Evolutionary conservation across 129 eudicot genomes (phyloP).

Genomic region (Glebionis coronaria): DNA sequence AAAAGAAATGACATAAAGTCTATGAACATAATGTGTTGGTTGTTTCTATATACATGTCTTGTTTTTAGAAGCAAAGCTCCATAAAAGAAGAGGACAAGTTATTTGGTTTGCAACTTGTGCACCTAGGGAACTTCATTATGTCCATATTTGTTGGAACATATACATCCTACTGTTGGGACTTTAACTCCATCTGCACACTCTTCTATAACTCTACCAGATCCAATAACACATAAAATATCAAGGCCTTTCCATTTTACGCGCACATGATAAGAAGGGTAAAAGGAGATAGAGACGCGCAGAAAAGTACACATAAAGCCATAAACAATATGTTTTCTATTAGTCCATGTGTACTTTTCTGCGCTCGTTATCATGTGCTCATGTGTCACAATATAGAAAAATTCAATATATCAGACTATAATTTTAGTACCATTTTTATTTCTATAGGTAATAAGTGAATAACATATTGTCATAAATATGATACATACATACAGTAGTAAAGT

Average conservation of each 20-base stretch:
- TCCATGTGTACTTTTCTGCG: too few species aligned
- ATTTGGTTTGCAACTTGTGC: background rate
- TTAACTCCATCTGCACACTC: conserved; percentile 8
- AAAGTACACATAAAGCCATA: too few species aligned
- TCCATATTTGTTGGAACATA: conserved; percentile 8
- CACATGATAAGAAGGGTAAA: too few species aligned
- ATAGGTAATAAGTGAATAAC: background rate
- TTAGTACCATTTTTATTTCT: background rate
- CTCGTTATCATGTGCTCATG: too few species aligned
- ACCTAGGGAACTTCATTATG: conserved; percentile 27
- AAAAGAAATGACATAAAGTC: too few species aligned
- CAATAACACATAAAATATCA: conserved; percentile 17
- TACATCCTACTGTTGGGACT: conserved; percentile 11
- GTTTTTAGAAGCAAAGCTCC: background rate
- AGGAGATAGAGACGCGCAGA: too few species aligned
- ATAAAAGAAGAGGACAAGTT: conserved; percentile 8
- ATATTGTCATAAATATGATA: conserved; percentile 15
- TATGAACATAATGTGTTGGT: too few species aligned
- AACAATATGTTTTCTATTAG: too few species aligned
- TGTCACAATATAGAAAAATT: too few species aligned
- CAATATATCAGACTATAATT: background rate
- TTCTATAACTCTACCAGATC: conserved; percentile 22
- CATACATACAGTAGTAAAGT: conserved; percentile 17
- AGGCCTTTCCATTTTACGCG: too few species aligned
- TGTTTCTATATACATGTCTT: too few species aligned